These are phyloP conservation scores for Diphasiastrum complanatum DNA, from an alignment of 83 land plant species.

Conservation along the genomic window DNA sequence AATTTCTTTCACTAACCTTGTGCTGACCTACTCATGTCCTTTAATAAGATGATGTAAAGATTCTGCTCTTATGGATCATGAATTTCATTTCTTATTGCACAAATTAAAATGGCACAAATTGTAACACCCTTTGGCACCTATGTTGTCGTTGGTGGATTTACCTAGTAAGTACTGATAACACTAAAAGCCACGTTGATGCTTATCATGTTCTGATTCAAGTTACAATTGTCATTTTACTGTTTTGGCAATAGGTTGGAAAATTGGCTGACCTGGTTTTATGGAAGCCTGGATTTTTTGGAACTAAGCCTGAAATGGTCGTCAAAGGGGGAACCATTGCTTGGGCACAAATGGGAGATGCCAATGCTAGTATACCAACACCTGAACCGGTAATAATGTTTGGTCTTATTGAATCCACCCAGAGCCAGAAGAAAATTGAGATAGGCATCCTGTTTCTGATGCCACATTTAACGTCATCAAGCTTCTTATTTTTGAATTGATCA, in stretches of 20 bases:
- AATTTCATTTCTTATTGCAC: too few relatives aligned
- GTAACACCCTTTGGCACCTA: too few relatives aligned
- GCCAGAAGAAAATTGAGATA: too few relatives aligned
- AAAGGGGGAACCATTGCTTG: slow-evolving; percentile 92
- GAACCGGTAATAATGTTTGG: slow-evolving; percentile 58
- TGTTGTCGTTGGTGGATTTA: neutral
- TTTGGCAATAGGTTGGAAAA: slow-evolving; percentile 62
- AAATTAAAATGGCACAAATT: too few relatives aligned
- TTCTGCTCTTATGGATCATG: too few relatives aligned
- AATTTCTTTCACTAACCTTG: too few relatives aligned
- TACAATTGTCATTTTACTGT: slow-evolving; percentile 1
- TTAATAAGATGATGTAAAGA: too few relatives aligned
- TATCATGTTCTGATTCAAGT: neutral
- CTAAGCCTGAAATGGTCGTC: slow-evolving; percentile 84
- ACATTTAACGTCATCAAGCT: too few relatives aligned
- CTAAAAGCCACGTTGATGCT: neutral
- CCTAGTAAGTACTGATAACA: neutral
- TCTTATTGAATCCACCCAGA: slow-evolving; percentile 3
- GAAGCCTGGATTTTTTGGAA: slow-evolving; percentile 90
- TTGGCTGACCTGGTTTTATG: slow-evolving; percentile 91
- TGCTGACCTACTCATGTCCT: too few relatives aligned
- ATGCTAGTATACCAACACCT: slow-evolving; percentile 96
- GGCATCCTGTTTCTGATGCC: too few relatives aligned
- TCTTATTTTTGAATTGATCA: slow-evolving; percentile 1
- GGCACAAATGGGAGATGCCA: slow-evolving; percentile 99